Base-by-base conservation (phyloP, 371 early-diverging fungal genomes). In the Mucor irregularis region DNA sequence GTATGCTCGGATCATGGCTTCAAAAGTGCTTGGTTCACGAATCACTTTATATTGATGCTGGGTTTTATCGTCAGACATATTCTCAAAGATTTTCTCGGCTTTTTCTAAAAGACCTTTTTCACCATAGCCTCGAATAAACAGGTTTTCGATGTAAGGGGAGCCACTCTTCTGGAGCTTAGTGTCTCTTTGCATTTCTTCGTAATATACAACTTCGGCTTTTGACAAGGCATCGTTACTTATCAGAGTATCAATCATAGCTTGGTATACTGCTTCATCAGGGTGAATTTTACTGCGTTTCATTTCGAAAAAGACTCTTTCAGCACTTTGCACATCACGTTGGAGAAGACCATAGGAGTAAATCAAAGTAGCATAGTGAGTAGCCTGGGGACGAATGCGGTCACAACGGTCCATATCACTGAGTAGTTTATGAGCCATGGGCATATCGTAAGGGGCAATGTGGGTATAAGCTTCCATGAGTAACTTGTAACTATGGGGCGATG, bases 21-120 rank as follows among this genome's bases (percentile, higher is more conserved):
- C 82, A 73, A 78, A 86, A 1, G 84, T 86, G 48, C 83, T 84
- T 4, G 86, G 86, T 40, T 84, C 86, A 45, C 83, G 78, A 38
- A 79, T 68, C 13, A 86, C 73, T 19, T 56, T 49, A 3, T 28
- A 8, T 40, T 58, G 26, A 31, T 34, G 63, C 1, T 49, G 53
- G 16, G 52, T 37, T 28, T 74, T 69, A 31, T 80, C 72, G 50
- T 85, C 86, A 9, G 65, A 43, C 86, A 86, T 86, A 16, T 62
- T 58, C 11, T 78, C 61, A 58, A 86, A 86, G 26, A 86, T 59
- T 0, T 45, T 46, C 47, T 80, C 74, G 1, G 84, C 84, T 19
- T 78, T 71, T 26, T 60, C 64, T 40, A 83, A 42, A 1, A 70
- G 61, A 1, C 76, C 68, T 3, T 63, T 68, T 47, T 71, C 66